Base-by-base conservation (phyloP, 352 stramenopile species). In the Pythium pyrilobum region DNA sequence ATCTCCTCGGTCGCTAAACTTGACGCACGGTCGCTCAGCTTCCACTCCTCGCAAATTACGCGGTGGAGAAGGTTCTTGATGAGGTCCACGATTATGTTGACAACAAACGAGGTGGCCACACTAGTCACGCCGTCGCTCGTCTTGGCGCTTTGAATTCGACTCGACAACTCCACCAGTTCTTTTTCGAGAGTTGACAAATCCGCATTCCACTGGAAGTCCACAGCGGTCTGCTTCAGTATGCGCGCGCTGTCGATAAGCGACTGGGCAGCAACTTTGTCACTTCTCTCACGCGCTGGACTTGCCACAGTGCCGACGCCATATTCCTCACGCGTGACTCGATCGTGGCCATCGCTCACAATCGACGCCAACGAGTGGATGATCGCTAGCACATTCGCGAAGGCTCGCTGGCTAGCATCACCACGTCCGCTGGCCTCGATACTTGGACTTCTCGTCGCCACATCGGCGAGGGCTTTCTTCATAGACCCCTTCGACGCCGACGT, bases 401-500 rank as follows among this genome's bases (percentile, higher is more conserved):
- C 16, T 10, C 23, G 25, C 5, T 46, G 42, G n/a, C n/a, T n/a
- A n/a, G n/a, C n/a, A n/a, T n/a, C 5, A 47, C 21, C 29, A 16
- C 33, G 28, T 56, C 37, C 48, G 10, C 20, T 32, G 20, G n/a
- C 25, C 0, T 3, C 15, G 4, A 44, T 15, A 8, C 23, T 5
- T 10, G 48, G 20, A 21, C 11, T 38, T 24, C 20, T 29, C 23
- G 45, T 11, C 29, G 50, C 10, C 54, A 45, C 24, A 4, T 62
- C 51, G 0, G 48, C 50, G 44, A 72, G 62, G 29, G 67, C 56
- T 27, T 72, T 73, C 37, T 75, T 85, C 62, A 83, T 75, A 13
- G 72, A 71, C 29, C 68, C 74, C 38, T 85, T 85, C 4, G 74
- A 52, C 8, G 66, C 76, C 20, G 62, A 69, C 20, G 78, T 72